Conservation (phyloP, 2,329 filamentous ascomycete genomes). For the Plectosphaerella plurivora region DNA sequence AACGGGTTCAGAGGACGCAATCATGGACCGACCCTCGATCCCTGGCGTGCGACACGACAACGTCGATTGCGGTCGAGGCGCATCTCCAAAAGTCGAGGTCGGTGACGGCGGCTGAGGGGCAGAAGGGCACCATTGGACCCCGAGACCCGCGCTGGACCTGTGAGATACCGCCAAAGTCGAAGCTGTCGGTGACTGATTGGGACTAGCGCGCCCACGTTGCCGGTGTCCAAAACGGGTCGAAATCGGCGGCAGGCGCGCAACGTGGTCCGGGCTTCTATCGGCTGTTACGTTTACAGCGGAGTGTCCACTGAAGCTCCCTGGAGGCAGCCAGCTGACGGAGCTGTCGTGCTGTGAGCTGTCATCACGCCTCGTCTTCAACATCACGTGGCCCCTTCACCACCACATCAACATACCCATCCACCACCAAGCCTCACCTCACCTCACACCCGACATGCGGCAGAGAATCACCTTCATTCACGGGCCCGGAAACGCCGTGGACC, state of each 20-base stretch:
- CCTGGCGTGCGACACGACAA: not conserved
- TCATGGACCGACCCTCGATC: not conserved
- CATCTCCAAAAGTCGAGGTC: not conserved
- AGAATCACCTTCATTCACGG: conserved; percentile 75
- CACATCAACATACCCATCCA: not conserved
- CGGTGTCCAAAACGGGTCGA: conserved; percentile 8
- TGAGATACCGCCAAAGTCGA: not conserved
- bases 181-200: conserved; percentile 9
- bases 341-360: not conserved
- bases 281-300: not conserved
- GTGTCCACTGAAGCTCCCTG: not conserved
- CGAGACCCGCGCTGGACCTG: not conserved
- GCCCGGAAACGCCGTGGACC: conserved; percentile 59
- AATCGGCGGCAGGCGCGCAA: not conserved
- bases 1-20: not conserved
- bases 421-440: not conserved
- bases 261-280: not conserved
- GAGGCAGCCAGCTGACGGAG: not conserved
- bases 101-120: not conserved
- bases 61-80: not conserved
- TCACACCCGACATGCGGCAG: conserved; percentile 59
- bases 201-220: conserved; percentile 7
- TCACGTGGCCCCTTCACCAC: not conserved
- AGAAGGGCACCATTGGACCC: not conserved
- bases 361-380: no score